Percentiles rank a stretch among this genome's conserved stretches.
Evolutionary conservation across 78 protist genomes (phyloP).

Genomic region (Isochrysis galbana): DNA sequence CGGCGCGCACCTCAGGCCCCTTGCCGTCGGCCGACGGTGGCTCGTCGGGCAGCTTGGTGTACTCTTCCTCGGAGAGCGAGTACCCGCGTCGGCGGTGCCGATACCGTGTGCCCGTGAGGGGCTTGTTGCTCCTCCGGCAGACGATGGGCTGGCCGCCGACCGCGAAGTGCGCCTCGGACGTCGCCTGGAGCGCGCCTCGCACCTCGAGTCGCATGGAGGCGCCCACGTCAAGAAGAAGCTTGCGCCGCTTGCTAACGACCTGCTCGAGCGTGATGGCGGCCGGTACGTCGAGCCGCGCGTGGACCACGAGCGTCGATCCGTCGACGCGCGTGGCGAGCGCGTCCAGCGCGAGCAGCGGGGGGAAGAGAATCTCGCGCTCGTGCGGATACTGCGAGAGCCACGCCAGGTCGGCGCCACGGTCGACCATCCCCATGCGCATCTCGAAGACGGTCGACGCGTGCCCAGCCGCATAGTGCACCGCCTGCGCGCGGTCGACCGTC

Average conservation of each 20-base stretch:
- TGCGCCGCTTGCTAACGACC: neutral
- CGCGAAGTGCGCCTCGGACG: no score
- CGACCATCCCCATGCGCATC: constrained; percentile 29
- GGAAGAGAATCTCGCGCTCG: constrained; percentile 26
- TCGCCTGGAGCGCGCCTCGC: no score
- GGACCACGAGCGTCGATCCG: neutral
- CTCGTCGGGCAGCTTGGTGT: no score
- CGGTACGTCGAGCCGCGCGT: neutral
- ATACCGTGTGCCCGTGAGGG: no score
- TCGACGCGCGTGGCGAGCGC: no score
- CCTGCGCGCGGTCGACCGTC: neutral
- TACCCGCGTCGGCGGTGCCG: no score
- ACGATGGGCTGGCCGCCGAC: no score
- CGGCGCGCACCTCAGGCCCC: no score
- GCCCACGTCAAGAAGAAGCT: neutral
- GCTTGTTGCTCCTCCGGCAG: no score
- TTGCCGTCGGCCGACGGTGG: no score
- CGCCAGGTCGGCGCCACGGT: constrained; percentile 32
- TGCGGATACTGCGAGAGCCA: constrained; percentile 34
- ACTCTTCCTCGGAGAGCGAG: no score
- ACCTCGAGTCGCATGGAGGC: no score
- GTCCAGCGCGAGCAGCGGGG: constrained; percentile 33
- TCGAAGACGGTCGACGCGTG: neutral
- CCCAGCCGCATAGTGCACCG: neutral
- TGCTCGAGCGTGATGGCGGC: neutral